Evolutionary conservation across 2,329 filamentous ascomycete genomes (phyloP), one percentile per base, ranked within the genome.

Genomic region (Fusarium sp.): DNA sequence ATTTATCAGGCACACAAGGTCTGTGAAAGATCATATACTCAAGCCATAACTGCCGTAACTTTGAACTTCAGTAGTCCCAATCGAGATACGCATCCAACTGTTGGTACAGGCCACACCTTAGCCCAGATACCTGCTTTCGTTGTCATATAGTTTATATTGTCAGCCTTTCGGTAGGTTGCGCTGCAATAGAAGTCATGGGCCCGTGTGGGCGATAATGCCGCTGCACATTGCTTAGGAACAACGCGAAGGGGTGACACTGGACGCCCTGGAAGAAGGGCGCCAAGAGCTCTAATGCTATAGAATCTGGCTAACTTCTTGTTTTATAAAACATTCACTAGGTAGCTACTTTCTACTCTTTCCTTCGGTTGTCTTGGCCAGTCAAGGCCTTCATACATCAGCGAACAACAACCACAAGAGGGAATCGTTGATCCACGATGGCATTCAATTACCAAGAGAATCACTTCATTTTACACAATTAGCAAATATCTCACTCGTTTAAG

Each of bases 51-150:
- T 32, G 6, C 5, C 10, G 13, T 13, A 8, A 16, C 35, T 64
- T 57, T 68, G 59, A 68, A 45, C 59, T 27, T 18, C n/a, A 14
- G 14, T 27, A 10, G 10, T 10, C 20, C 23, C 43, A 37, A 10
- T 37, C 30, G 18, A 60, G 14, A n/a, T 25, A 30, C 13, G 7
- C 39, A n/a, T 11, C 25, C 25, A 8, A 11, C 9, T 13, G 2
- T 30, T 63, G 23, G 52, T 18, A 14, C 52, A 60, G 58, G 14
- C 27, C 35, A 54, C 30, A 50, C 13, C 56, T 66, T 64, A 64
- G 57, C 25, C 60, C 37, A 70, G 50, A 30, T 64, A 70, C 63
- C 69, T 66, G 60, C 60, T 25, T 43, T 54, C 32, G n/a, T 43
- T 45, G 37, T 5, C 41, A 54, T 10, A 23, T 14, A 50, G 16